These are phyloP conservation scores for Halophytophthora polymorphica DNA, from an alignment of 352 stramenopile species.

Conservation along the genomic window DNA sequence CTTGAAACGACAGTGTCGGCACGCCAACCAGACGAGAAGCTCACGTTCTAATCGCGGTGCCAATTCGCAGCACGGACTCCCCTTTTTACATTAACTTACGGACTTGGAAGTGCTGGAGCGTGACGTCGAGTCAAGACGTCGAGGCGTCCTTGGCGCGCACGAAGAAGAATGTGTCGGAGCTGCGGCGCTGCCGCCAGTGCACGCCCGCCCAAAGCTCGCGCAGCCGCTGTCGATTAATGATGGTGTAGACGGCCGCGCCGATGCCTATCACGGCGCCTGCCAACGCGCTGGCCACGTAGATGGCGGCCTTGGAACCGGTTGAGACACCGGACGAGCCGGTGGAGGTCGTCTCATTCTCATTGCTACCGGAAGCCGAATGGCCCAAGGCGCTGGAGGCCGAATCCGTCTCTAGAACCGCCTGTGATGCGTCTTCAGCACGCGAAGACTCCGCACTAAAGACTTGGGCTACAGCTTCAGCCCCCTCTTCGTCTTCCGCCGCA, in stretches of 20 bases:
- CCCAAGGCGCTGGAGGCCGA: conserved; percentile 2
- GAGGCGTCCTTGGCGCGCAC: conserved; percentile 20
- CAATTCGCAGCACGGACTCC: too few species aligned
- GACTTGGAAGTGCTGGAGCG: neutral
- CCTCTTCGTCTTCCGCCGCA: neutral
- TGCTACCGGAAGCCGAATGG: conserved; percentile 1
- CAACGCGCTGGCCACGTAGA: conserved; percentile 16
- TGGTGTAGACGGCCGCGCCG: conserved; percentile 15
- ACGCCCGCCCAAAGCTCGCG: conserved; percentile 19
- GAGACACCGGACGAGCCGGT: conserved; percentile 12
- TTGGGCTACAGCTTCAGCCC: conserved; percentile 5
- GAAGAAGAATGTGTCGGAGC: conserved; percentile 33
- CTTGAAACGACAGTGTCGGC: neutral
- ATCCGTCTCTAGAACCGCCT: conserved; percentile 3
- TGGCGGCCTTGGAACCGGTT: conserved; percentile 6
- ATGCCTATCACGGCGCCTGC: conserved; percentile 21
- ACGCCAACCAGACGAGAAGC: conserved; percentile 9
- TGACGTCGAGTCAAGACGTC: conserved; percentile 11
- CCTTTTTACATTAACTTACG: conserved; percentile 8
- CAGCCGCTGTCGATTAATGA: conserved; percentile 18
- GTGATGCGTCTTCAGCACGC: neutral
- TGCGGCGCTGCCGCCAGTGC: conserved; percentile 13
- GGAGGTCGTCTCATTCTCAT: conserved; percentile 5
- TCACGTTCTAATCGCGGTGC: neutral
- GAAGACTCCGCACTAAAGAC: neutral